Base-by-base conservation (phyloP, 2,329 filamentous ascomycete species). In the Exophiala sp. region DNA sequence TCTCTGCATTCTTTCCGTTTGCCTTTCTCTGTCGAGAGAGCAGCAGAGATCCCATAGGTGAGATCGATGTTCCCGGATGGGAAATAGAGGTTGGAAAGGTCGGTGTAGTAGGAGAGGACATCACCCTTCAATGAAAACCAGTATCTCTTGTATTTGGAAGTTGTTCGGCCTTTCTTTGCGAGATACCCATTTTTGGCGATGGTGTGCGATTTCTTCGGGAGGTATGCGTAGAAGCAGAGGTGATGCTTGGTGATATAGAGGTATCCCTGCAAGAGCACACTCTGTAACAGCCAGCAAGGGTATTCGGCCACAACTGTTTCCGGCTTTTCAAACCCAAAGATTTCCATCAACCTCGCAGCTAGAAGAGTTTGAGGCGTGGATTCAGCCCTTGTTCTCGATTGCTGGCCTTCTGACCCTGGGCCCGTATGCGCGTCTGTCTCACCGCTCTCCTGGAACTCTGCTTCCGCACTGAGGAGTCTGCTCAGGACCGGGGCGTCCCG, bases 121-220 rank as follows among this genome's bases (percentile, higher is more conserved):
- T 96, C 89, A 18, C 88, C 91, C 65, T 94, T 95, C 37, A 98
- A 73, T 3, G 85, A 81, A 65, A 96, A 96, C 88, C 90, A 97
- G 67, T 91, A 95, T 34, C 90, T 82, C 63, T 83, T 86, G 69
- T 89, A 97, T 58, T 84, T 86, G 40, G 87, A 86, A 64, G 91
- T 95, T 40, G 88, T 84, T 62, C 86, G 87, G 51, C 93, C 91
- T 52, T 86, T 86, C 69, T 97, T 97, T 48, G 81, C 82, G 1
- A 98, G 74, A 63, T 91, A 88, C 1, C 93, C 91, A 1, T 89
- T 91, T 68, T 95, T 97, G 58, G 83, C 79, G 14, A 86, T 78
- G 47, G 83, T 77, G 59, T 86, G 81, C 44, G 85, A 81, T 75
- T 93, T 95, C 73, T 90, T 94, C 5, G 89, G 89, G n/a, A 97